Conservation (phyloP, 805 yeast species). For the Wickerhamiella siamensis region DNA sequence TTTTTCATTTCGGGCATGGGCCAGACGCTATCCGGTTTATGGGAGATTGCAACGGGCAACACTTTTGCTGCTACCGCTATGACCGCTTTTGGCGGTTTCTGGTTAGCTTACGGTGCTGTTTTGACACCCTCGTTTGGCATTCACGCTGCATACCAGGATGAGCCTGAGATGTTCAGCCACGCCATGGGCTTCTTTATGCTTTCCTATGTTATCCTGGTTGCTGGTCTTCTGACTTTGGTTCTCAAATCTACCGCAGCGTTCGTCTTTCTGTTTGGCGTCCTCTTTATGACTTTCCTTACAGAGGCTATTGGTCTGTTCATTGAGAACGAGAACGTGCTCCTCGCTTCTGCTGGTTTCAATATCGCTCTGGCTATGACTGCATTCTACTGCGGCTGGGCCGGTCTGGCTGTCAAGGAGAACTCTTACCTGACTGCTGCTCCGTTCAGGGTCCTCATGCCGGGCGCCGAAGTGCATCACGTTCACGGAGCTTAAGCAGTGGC, state of each 20-base stretch:
- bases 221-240: conserved; percentile 38
- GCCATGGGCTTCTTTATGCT: conserved; percentile 47
- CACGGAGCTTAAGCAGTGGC: neutral
- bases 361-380: conserved; percentile 41
- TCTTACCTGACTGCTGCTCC: conserved; percentile 35
- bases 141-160: conserved; percentile 28
- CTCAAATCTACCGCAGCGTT: conserved; percentile 52
- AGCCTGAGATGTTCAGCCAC: conserved; percentile 21
- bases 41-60: conserved; percentile 51
- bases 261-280: conserved; percentile 38
- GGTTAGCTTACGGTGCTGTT: conserved; percentile 51
- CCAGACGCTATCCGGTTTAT: conserved; percentile 50
- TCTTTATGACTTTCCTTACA: conserved; percentile 41
- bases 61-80: conserved; percentile 46
- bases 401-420: conserved; percentile 44
- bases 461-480: neutral
- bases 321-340: conserved; percentile 20
- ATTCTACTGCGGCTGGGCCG: conserved; percentile 50
- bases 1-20: conserved; percentile 50
- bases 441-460: neutral
- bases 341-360: conserved; percentile 53
- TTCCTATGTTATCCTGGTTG: conserved; percentile 52
- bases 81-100: conserved; percentile 40
- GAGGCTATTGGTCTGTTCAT: conserved; percentile 38
- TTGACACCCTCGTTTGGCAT: conserved; percentile 39